Conservation (phyloP, 192 early-diverging fungal species). For the Diversispora epigaea region DNA sequence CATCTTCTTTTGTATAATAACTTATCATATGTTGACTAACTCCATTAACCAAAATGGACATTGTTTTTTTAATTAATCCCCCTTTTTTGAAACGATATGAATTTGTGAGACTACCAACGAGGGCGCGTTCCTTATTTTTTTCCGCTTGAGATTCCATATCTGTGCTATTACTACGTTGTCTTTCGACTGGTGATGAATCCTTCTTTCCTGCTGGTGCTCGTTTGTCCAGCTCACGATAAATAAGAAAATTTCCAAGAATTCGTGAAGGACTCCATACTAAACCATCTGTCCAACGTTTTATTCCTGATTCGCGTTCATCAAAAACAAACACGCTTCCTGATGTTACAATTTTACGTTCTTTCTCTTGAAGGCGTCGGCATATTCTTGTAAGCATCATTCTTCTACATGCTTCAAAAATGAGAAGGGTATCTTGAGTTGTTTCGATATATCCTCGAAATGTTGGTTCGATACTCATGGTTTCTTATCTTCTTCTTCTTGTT, state of each 20-base stretch:
- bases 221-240: slow-evolving; percentile 74
- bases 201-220: slow-evolving; percentile 48
- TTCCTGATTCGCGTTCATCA: slow-evolving; percentile 79
- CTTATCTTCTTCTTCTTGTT: not conserved
- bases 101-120: slow-evolving; percentile 58
- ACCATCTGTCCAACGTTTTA: slow-evolving; percentile 88
- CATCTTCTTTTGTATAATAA: slow-evolving; percentile 59
- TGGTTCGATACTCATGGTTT: slow-evolving; percentile 49
- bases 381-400: slow-evolving; percentile 66
- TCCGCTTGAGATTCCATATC: slow-evolving; percentile 45
- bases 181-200: slow-evolving; percentile 47
- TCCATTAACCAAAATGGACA: slow-evolving; percentile 71
- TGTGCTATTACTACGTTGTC: slow-evolving; percentile 24
- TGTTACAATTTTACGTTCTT: slow-evolving; percentile 67
- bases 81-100: slow-evolving; percentile 57
- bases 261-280: slow-evolving; percentile 81
- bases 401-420: slow-evolving; percentile 78
- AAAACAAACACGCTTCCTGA: slow-evolving; percentile 84
- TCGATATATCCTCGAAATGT: slow-evolving; percentile 70
- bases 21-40: slow-evolving; percentile 60
- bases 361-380: slow-evolving; percentile 68
- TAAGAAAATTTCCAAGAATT: slow-evolving; percentile 76
- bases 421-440: slow-evolving; percentile 72
- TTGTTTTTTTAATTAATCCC: slow-evolving; percentile 77
- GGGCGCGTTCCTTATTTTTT: slow-evolving; percentile 53